Base-by-base conservation (phyloP, 208 protist species). In the Wallacemonas sp. region DNA sequence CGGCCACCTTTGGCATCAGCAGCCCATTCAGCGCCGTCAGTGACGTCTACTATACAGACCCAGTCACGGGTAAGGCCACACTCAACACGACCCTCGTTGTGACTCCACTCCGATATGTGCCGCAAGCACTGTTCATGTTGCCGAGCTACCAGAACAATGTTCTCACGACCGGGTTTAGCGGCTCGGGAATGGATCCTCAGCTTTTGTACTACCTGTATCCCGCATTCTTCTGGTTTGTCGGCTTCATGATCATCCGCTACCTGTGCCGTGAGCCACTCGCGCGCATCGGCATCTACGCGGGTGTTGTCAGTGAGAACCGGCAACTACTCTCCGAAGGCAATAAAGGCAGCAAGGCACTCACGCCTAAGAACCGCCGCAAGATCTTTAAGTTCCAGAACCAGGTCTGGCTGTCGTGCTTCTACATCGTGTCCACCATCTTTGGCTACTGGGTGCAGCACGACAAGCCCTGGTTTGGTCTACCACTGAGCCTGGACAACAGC, bases 341-440 rank as follows among this genome's bases (percentile, higher is more conserved):
- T 30, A 69, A 63, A 19, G 75, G 68, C 38, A 78, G 60, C 46
- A 62, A 26, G 23, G 67, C 67, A 49, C 67, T 79, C 46, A 81
- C 80, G 11, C 47, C 4, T 24, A 54, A 32, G 19, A 77, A 77
- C 43, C 72, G 70, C 36, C 57, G 69, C 16, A 79, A 79, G 34
- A 58, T 92, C 38, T 60, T 75, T 21, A 93, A 90, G 68, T 93
- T 93, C 52, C 81, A 90, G 63, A 87, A 86, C 48, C 87, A 93
- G 60, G 16, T 83, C n/a, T 93, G 83, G 87, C 76, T 93, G 16
- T 43, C 74, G 29, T 21, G 81, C 5, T 90, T 78, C 71, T 93
- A 93, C 68, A 66, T 75, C 12, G 65, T 52, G 9, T 87, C 82
- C 21, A 72, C 72, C 33, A 39, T 68, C 41, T 93, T 90, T 57